Evolutionary conservation across 2,329 filamentous ascomycete species (phyloP).

Genomic region (Penicillium polonicum): DNA sequence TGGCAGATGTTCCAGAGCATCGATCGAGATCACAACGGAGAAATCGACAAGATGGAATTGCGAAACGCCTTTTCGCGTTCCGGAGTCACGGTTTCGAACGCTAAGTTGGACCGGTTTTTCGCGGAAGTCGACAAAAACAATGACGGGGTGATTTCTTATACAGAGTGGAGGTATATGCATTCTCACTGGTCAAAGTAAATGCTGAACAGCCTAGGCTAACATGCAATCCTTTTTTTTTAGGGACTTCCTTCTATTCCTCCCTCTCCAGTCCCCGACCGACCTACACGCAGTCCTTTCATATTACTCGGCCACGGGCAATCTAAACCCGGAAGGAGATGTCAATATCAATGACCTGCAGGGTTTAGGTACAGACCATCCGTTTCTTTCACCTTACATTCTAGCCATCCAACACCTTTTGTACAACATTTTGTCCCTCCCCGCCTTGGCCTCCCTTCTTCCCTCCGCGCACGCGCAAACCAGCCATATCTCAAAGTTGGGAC

Average conservation of each 20-base stretch:
- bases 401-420: constrained; percentile 38
- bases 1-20: constrained; percentile 80
- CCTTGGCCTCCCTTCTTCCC: constrained; percentile 33
- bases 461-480: constrained; percentile 36
- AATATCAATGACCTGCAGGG: constrained; percentile 89
- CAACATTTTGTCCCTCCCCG: constrained; percentile 35
- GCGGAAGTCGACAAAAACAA: constrained; percentile 83
- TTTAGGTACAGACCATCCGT: constrained; percentile 69
- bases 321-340: constrained; percentile 93
- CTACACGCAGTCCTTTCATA: constrained; percentile 84
- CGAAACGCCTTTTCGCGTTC: constrained; percentile 72
- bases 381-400: constrained; percentile 39
- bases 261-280: constrained; percentile 58
- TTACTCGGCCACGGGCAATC: constrained; percentile 82
- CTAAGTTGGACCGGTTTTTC: constrained; percentile 82
- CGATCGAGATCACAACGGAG: constrained; percentile 80
- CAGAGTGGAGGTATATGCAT: constrained; percentile 85
- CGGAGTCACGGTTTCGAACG: constrained; percentile 73
- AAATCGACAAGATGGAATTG: constrained; percentile 83
- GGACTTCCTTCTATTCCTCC: constrained; percentile 90
- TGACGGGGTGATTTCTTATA: constrained; percentile 83
- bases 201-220: constrained; percentile 10
- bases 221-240: constrained; percentile 46
- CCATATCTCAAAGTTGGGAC: constrained; percentile 25
- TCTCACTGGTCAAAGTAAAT: constrained; percentile 8